Conservation (phyloP, 208 protist genomes). For the Giardia muris region DNA sequence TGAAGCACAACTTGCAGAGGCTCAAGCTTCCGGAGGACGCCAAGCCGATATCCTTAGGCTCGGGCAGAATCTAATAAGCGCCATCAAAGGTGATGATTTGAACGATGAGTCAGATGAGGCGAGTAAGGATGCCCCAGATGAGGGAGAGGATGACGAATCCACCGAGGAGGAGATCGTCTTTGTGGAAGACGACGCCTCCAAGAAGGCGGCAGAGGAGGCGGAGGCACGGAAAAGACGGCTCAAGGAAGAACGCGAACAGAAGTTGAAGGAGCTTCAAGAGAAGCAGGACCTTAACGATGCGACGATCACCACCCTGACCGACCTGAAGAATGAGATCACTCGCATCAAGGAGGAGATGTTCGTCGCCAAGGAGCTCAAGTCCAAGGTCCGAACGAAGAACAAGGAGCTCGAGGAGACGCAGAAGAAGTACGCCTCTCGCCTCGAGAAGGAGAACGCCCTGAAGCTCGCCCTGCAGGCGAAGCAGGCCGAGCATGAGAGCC, state of each 20-base stretch:
- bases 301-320: not conserved
- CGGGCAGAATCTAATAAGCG: not conserved
- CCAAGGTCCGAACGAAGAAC: too few relatives aligned
- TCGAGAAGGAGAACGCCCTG: not conserved
- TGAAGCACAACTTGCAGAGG: not conserved
- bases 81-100: not conserved
- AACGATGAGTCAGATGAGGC: not conserved
- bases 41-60: not conserved
- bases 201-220: not conserved
- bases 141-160: not conserved
- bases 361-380: not conserved
- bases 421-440: not conserved
- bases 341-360: not conserved
- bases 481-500: not conserved
- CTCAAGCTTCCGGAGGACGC: not conserved
- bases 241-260: not conserved
- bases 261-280: not conserved
- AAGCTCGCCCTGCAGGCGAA: not conserved
- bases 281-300: not conserved
- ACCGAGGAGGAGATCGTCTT: slow-evolving; percentile 7
- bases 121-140: not conserved
- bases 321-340: not conserved
- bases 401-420: not conserved
- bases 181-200: not conserved
- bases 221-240: not conserved